These are phyloP conservation scores for Andalucia godoyi DNA, from an alignment of 78 protist genomes.

Conservation along the genomic window DNA sequence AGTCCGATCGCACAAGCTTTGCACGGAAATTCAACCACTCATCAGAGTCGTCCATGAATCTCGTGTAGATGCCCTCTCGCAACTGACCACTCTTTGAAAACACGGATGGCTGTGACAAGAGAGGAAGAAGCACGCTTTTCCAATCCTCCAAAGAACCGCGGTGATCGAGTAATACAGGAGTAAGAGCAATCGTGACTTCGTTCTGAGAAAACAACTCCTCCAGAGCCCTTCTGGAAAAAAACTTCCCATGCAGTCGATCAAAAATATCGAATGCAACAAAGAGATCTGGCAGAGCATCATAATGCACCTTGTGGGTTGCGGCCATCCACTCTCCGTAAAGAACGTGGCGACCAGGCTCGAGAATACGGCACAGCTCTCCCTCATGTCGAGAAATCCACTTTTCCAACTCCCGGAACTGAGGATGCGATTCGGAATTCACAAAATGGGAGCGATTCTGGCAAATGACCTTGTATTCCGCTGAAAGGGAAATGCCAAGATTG, in stretches of 20 bases:
- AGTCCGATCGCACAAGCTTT: too few species aligned
- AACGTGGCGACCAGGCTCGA: constrained; percentile 1
- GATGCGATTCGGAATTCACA: not conserved
- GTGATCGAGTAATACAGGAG: too few species aligned
- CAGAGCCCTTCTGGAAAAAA: too few species aligned
- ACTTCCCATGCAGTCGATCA: not conserved
- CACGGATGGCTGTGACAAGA: too few species aligned
- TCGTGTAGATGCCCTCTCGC: too few species aligned
- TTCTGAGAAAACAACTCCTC: too few species aligned
- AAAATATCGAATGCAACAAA: constrained; percentile 42
- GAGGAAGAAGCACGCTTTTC: too few species aligned
- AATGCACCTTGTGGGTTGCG: constrained; percentile 19
- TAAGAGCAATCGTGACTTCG: too few species aligned
- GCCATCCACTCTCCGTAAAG: constrained; percentile 39
- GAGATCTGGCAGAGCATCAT: constrained; percentile 20
- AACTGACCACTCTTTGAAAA: too few species aligned
- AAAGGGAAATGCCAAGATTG: constrained; percentile 11
- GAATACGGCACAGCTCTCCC: constrained; percentile 13
- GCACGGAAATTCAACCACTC: too few species aligned
- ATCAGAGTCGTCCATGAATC: too few species aligned
- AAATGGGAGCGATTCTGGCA: constrained; percentile 29
- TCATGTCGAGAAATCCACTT: constrained; percentile 14
- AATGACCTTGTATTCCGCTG: not conserved
- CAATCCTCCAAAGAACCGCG: too few species aligned
- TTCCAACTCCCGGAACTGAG: constrained; percentile 10